Conservation (phyloP, 2,329 filamentous ascomycete species). For the Achaetomium macrosporum region DNA sequence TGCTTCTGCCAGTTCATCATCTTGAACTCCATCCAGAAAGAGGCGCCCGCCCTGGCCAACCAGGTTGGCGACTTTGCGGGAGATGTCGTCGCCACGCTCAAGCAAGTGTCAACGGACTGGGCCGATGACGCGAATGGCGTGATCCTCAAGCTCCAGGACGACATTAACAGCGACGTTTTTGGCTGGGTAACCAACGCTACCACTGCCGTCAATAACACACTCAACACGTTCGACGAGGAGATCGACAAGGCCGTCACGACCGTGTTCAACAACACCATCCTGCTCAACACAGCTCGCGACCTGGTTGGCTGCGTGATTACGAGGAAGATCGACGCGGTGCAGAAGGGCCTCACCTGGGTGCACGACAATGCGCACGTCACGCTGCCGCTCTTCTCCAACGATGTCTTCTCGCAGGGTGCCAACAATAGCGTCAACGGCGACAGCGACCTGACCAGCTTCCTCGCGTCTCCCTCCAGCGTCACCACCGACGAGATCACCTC, state of each 20-base stretch:
- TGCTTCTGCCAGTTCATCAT: conserved; percentile 79
- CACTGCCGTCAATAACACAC: conserved; percentile 72
- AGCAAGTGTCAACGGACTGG: conserved; percentile 71
- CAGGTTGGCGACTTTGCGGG: conserved; percentile 76
- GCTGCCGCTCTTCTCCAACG: conserved; percentile 70
- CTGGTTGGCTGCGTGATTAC: conserved; percentile 83
- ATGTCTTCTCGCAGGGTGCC: conserved; percentile 80
- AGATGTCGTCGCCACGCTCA: conserved; percentile 66
- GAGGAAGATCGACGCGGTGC: conserved; percentile 76
- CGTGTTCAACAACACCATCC: conserved; percentile 76
- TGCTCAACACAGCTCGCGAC: conserved; percentile 70
- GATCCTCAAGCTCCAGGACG: conserved; percentile 46
- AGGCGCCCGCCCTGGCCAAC: conserved; percentile 67
- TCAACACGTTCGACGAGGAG: conserved; percentile 73
- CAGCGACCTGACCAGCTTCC: conserved; percentile 59
- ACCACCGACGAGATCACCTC: conserved; percentile 77
- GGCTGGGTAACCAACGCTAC: conserved; percentile 85
- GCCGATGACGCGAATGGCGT: conserved; percentile 68
- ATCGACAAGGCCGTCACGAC: conserved; percentile 68
- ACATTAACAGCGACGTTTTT: conserved; percentile 80
- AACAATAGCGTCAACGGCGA: conserved; percentile 54
- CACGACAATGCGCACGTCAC: conserved; percentile 76
- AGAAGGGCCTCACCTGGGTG: conserved; percentile 91
- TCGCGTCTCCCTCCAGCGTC: conserved; percentile 66
- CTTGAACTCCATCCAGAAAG: conserved; percentile 64